phyloP scores from a whole-genome alignment of 495 filamentous ascomycete genomes.

The Tuber indicum region DNA sequence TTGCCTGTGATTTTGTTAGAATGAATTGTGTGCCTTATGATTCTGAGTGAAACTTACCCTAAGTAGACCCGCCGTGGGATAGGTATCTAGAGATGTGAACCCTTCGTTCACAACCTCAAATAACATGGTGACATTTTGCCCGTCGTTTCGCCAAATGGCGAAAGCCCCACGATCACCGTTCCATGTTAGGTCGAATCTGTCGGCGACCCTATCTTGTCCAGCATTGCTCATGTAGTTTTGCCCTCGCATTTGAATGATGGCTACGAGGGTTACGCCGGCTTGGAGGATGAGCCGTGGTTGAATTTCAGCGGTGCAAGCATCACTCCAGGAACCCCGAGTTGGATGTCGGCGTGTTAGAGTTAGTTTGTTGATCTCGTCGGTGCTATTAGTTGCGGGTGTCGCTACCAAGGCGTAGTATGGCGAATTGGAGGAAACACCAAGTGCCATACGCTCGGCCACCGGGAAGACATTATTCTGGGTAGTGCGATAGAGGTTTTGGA shows the following conservation, averaged over 20 bases:
- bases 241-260: not conserved
- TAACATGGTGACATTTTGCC: not conserved
- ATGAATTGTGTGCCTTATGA: not conserved
- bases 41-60: not conserved
- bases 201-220: not conserved
- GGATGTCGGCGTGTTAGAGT: not conserved
- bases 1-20: not conserved
- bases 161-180: not conserved
- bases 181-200: conserved; percentile 1
- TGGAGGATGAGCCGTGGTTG: not conserved
- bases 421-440: conserved; percentile 2
- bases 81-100: not conserved
- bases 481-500: not conserved
- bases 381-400: not conserved
- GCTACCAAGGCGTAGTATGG: not conserved
- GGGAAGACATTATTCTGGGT: conserved; percentile 2
- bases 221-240: not conserved
- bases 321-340: not conserved
- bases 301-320: not conserved
- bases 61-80: not conserved
- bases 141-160: not conserved
- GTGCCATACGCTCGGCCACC: conserved; percentile 1
- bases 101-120: not conserved
- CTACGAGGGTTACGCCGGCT: not conserved
- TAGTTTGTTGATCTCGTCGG: not conserved